Evolutionary conservation across 805 yeast species (phyloP), one percentile per base, ranked within the genome.

Genomic region (Candida sakaeoensis): DNA sequence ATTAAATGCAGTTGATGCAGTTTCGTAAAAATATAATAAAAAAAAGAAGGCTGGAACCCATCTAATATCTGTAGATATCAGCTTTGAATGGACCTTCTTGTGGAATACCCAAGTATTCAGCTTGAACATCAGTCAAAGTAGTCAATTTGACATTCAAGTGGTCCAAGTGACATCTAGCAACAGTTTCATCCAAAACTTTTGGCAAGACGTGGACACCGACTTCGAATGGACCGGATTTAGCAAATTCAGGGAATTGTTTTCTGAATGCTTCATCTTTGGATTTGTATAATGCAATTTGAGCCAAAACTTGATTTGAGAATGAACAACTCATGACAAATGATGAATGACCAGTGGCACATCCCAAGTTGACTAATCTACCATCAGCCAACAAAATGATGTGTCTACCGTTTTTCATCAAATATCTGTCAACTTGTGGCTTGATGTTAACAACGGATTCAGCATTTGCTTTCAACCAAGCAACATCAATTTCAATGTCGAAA

Each of bases 291-390:
- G 97, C 98, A 62, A 90, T 91, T 78, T 91, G 99, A 58, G 99
- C 99, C 66, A 91, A 79, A 51, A 91, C 98, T 79, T 91, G 99
- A 86, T 91, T 91, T 59, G 97, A 87, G 95, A 91, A 91, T 41
- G 98, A 93, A 77, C 98, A 93, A 49, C 97, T 89, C 99, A 91
- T 91, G 63, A 91, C 99, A 66, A 91, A 91, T 30, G 97, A 88
- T 38, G 98, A 85, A 80, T 91, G 99, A 67, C 99, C 99, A 61
- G 98, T 91, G 67, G 98, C 99, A 78, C 98, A 93, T 61, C 99
- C 99, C 67, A 91, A 80, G 89, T 91, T 91, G 67, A 91, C 98
- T 62, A 91, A 84, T 79, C 99, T 89, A 76, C 99, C 99, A 74
- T 90, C 96, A 54, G 99, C 99, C 61, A 91, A 85, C 65, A 91